Percentiles rank a stretch among this genome's conserved stretches.
Evolutionary conservation across 768 basidiomycete genomes (phyloP).

Genomic region (Lentinula edodes): DNA sequence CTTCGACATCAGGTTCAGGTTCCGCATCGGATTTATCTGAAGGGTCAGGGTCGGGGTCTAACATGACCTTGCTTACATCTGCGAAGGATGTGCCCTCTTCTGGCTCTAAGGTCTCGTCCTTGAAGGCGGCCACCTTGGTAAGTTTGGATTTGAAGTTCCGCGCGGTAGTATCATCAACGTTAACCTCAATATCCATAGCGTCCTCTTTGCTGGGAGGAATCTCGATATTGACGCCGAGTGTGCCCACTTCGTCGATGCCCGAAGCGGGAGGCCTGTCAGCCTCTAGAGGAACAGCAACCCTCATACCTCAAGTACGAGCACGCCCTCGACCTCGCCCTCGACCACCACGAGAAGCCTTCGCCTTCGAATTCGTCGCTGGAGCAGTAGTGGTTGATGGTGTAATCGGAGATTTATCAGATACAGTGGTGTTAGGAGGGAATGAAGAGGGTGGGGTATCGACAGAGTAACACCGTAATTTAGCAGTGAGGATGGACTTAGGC

Average conservation of each 20-base stretch:
- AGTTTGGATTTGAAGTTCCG: not conserved
- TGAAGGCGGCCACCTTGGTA: not conserved
- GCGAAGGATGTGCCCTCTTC: not conserved
- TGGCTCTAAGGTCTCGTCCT: not conserved
- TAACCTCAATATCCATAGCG: not conserved
- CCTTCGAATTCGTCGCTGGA: not conserved
- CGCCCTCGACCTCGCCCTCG: constrained; percentile 3
- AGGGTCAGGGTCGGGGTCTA: not conserved
- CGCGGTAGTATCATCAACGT: not conserved
- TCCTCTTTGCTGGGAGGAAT: not conserved
- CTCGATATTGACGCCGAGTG: constrained; percentile 13
- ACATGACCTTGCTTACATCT: not conserved
- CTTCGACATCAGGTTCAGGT: not conserved
- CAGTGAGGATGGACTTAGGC: not conserved
- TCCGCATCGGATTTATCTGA: not conserved
- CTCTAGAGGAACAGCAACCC: not conserved
- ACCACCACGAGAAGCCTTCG: constrained; percentile 1
- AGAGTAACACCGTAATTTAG: not conserved
- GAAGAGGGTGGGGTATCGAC: not conserved
- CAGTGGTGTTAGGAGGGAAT: not conserved
- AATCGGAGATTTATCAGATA: not conserved
- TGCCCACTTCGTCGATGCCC: not conserved
- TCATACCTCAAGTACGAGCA: not conserved
- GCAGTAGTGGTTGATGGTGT: not conserved
- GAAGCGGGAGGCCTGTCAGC: not conserved